Conservation (phyloP, 208 protist species). For the Lotmaria passim region DNA sequence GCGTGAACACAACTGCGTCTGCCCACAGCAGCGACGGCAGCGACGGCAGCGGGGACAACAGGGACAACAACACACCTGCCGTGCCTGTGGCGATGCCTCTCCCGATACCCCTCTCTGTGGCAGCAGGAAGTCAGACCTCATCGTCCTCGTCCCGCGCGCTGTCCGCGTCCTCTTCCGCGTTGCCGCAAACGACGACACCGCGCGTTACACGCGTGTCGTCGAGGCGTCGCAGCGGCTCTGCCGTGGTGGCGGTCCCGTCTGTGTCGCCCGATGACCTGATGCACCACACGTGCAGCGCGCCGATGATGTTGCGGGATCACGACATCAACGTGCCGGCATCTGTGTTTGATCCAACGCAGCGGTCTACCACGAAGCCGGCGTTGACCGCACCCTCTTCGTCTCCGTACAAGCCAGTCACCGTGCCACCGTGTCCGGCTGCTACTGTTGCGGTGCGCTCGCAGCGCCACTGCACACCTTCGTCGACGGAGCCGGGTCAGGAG, state of each 20-base stretch:
- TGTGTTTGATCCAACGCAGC: not conserved
- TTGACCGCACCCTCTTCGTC: not conserved
- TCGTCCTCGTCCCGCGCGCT: not conserved
- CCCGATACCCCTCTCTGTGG: conserved; percentile 40
- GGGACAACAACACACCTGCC: not conserved
- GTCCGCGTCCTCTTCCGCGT: not conserved
- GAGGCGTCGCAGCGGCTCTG: not conserved
- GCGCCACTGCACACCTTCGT: conserved; percentile 29
- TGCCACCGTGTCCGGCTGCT: not conserved
- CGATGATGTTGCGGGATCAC: not conserved
- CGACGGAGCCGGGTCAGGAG: conserved; percentile 2
- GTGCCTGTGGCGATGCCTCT: conserved; percentile 28
- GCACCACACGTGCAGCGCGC: not conserved
- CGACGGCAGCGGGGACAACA: too few species aligned
- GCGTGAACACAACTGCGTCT: not conserved
- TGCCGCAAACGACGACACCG: not conserved
- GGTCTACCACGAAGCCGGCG: not conserved
- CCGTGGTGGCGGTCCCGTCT: not conserved
- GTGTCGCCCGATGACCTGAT: not conserved
- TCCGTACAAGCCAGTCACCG: not conserved
- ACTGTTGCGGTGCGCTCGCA: conserved; percentile 9
- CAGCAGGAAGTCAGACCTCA: conserved; percentile 2
- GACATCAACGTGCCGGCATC: conserved; percentile 8
- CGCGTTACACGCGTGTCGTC: conserved; percentile 4
- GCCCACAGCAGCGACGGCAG: not conserved